Percentiles rank a stretch among this genome's conserved stretches.
These are phyloP conservation scores for Vicia faba DNA, from an alignment of 306 rosid species.

Conservation along the genomic window DNA sequence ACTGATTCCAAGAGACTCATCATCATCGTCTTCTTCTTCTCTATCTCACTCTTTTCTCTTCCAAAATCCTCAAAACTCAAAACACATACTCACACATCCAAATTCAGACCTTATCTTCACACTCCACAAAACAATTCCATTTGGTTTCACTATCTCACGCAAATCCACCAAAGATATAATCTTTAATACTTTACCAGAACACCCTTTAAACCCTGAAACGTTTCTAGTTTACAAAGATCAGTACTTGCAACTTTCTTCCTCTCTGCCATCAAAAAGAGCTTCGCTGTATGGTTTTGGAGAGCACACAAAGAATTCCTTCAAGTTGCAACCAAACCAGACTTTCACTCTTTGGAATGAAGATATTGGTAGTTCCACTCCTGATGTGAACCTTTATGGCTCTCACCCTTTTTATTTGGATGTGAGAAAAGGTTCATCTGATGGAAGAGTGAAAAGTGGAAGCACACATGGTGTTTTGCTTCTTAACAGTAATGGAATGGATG, in stretches of 20 bases:
- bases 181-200: constrained; percentile 52
- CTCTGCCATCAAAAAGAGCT: constrained; percentile 57
- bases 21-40: background rate
- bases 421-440: constrained; percentile 53
- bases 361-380: constrained; percentile 42
- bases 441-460: constrained; percentile 48
- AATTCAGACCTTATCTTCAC: constrained; percentile 64
- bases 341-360: constrained; percentile 73
- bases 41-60: background rate
- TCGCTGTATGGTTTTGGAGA: constrained; percentile 76
- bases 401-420: constrained; percentile 88
- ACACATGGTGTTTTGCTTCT: constrained; percentile 77
- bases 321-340: constrained; percentile 50
- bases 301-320: constrained; percentile 68
- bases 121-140: constrained; percentile 67
- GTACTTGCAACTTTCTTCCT: constrained; percentile 70
- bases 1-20: constrained; percentile 47
- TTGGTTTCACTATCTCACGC: constrained; percentile 68
- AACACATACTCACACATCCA: constrained; percentile 36
- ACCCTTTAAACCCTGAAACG: constrained; percentile 43
- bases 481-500: constrained; percentile 86
- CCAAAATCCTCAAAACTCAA: background rate
- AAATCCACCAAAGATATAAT: constrained; percentile 59
- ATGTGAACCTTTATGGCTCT: constrained; percentile 77
- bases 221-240: constrained; percentile 73